Evolutionary conservation across 2,329 filamentous ascomycete genomes (phyloP), one percentile per base, ranked within the genome.

Genomic region (Dendrostoma leiphaemia): DNA sequence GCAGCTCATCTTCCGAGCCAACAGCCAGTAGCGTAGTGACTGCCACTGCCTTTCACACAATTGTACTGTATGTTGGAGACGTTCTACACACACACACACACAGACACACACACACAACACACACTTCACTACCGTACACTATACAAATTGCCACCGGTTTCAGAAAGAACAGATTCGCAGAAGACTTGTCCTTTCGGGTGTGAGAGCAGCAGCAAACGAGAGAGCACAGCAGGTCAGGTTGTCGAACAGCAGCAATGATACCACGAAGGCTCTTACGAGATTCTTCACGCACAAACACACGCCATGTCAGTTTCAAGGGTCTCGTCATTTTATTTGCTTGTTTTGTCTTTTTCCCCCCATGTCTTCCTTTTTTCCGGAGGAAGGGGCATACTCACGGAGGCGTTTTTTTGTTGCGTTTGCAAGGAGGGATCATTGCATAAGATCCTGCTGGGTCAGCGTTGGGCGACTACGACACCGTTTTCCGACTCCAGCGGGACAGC

Each of bases 1-100:
- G 48, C 56, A 59, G 57, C 57, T 59, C 57, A 57, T 59, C 12
- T 53, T 59, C 28, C 48, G 57, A 57, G 57, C 57, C 53, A 57
- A 59, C 47, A 59, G 57, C 51, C 49, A 51, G 43, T 58, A 58
- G 45, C 46, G 19, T 51, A 51, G 48, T 44, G n/a, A 45, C 29
- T 34, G 29, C 19, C 40, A 44, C 40, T 41, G 15, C 28, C 29
- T 29, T 41, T 21, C 8, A 51, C 21, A 44, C 19, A 28, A 19
- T 51, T 17, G 31, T 32, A 35, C 23, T 48, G 32, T 37, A 34
- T 43, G 28, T 26, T 29, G 26, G 48, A 34, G 29, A 43, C 13
- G 26, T 9, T 35, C 48, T 43, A 12, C 45, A 35, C 45, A 15
- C 45, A 48, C 15, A 23, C 26, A 38, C 15, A 37, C 26, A 8